A percentile compares a stretch with the other conserved stretches of the same genome.
Conservation (phyloP, 176 grass and related monocot genomes). For the Tillandsia fasciculata region DNA sequence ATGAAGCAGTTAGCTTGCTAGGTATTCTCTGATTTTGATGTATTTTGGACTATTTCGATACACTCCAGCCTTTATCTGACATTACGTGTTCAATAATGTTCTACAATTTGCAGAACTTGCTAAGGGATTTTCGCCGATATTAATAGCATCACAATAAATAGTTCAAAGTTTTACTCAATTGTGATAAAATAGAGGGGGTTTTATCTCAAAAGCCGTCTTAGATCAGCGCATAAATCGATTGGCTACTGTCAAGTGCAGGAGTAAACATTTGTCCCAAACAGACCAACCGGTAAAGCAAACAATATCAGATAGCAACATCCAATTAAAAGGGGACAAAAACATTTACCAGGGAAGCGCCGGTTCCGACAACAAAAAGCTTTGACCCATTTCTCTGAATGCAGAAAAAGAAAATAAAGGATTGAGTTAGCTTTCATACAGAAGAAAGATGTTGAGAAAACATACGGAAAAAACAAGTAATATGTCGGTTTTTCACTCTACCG, state of each 20-base stretch:
- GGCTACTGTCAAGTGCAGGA: too few relatives aligned
- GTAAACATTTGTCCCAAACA: not conserved
- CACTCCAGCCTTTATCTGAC: too few relatives aligned
- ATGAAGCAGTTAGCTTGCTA: too few relatives aligned
- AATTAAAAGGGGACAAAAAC: not conserved
- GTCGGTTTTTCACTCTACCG: conserved; percentile 42
- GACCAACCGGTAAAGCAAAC: not conserved
- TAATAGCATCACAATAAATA: too few relatives aligned
- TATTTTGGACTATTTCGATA: too few relatives aligned
- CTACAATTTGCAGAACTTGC: too few relatives aligned
- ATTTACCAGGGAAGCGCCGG: conserved; percentile 77
- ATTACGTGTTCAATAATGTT: too few relatives aligned
- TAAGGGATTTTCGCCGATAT: too few relatives aligned
- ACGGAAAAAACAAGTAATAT: not conserved
- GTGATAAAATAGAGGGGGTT: not conserved
- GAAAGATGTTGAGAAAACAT: not conserved
- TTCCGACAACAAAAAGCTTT: conserved; percentile 92
- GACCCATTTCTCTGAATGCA: conserved; percentile 79
- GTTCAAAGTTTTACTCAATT: not conserved
- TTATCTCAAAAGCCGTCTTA: too few relatives aligned
- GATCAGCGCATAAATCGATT: too few relatives aligned
- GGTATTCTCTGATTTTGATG: too few relatives aligned
- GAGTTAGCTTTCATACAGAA: conserved; percentile 6
- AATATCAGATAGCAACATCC: not conserved
- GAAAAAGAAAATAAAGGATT: conserved; percentile 9